Base-by-base conservation (phyloP, 2,329 filamentous ascomycete genomes). In the Thermothelomyces thermophilus region DNA sequence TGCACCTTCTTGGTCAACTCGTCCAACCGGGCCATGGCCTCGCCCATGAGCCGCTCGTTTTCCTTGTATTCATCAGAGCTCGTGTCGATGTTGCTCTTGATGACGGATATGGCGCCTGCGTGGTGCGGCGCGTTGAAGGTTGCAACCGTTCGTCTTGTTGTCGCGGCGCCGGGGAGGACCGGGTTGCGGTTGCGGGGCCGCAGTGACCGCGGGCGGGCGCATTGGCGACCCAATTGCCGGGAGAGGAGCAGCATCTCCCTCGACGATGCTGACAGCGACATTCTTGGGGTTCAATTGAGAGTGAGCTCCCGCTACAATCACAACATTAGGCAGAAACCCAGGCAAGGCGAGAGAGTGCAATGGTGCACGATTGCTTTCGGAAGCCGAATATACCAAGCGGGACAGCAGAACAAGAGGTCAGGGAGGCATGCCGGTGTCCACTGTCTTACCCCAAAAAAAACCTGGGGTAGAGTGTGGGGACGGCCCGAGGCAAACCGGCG, bases 71-170 rank as follows among this genome's bases (percentile, higher is more conserved):
- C 84, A 26, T 82, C 72, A 5, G 88, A 90, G 3, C 80, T 80
- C 2, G 84, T 77, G 67, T 97, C 91, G 58, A 96, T 79, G 39
- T 76, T 72, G 33, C 82, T 87, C 53, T 82, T 86, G 30, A 97
- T 73, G 37, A 88, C 76, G 6, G 90, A 95, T 55, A 96, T 84
- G 48, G 89, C 85, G 55, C 80, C 80, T 31, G 89, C 87, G 71
- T 95, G 89, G 67, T 90, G 82, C 2, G 84, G 80, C 54, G 89
- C 80, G 8, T 86, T 87, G 67, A 95, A 90, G 37, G 80, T 89
- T 52, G 90, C 86, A 59, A 86, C 75, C 48, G 71, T 62, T 47
- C 77, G 64, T 46, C 64, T 42, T 19, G 49, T 30, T 19, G 46
- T 42, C 20, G 84, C 73, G 51, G 69, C 61, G 51, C 30, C 22